Conservation (phyloP, 345 rosid species). For the Psidium friedrichsthalianum region DNA sequence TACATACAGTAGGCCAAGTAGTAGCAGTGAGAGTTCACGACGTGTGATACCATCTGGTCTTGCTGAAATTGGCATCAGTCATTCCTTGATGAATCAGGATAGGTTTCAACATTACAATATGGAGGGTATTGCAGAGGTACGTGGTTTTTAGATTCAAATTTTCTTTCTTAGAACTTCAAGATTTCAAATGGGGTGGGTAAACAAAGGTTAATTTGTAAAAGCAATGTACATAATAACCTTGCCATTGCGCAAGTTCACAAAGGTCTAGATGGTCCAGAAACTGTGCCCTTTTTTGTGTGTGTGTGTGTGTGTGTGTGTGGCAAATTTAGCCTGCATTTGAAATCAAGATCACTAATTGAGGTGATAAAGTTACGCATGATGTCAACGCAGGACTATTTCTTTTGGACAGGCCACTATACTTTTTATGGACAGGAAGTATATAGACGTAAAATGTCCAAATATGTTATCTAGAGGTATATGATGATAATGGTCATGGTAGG, state of each 20-base stretch:
- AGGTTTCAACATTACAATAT: constrained; percentile 45
- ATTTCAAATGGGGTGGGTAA: not conserved
- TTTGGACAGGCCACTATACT: not conserved
- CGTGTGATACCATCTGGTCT: constrained; percentile 42
- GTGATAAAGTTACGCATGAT: not conserved
- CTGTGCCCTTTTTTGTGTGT: not conserved
- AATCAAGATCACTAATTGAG: not conserved
- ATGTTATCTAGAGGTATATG: not conserved
- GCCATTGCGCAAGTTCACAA: not conserved
- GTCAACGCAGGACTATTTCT: not conserved
- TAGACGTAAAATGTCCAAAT: not conserved
- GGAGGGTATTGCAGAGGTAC: constrained; percentile 93
- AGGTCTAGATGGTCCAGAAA: not conserved
- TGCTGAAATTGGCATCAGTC: constrained; percentile 34
- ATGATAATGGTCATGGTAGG: not conserved
- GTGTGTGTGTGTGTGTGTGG: no score
- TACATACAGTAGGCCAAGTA: constrained; percentile 20
- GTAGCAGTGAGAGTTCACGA: constrained; percentile 22
- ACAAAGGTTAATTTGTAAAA: not conserved
- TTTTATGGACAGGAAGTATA: not conserved
- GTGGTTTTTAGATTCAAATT: not conserved
- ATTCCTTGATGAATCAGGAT: constrained; percentile 33
- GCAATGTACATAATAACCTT: not conserved
- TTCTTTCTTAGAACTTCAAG: not conserved
- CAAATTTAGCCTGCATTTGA: not conserved